Evolutionary conservation across 1,139 yeast genomes (phyloP).

Genomic region (Hyphopichia buzzinii): DNA sequence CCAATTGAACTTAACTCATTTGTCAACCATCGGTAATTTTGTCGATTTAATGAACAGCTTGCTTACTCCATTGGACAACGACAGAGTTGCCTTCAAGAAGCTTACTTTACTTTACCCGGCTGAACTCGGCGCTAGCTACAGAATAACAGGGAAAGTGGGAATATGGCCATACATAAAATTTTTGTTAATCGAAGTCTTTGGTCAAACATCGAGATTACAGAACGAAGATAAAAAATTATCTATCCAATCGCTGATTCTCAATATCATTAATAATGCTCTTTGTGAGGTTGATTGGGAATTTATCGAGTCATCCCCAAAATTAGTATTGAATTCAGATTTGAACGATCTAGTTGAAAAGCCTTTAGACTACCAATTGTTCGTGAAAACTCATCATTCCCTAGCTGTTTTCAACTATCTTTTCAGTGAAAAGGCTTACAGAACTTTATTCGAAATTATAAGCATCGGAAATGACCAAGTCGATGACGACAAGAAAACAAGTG

Average conservation of each 20-base stretch:
- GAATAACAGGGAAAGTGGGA: slow-evolving; percentile 54
- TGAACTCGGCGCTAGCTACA: slow-evolving; percentile 58
- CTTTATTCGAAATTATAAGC: slow-evolving; percentile 52
- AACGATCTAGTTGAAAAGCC: slow-evolving; percentile 29
- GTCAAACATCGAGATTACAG: slow-evolving; percentile 32
- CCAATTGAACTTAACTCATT: slow-evolving; percentile 31
- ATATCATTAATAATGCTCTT: slow-evolving; percentile 53
- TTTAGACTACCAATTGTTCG: slow-evolving; percentile 31
- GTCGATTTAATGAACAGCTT: slow-evolving; percentile 45
- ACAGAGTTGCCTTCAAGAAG: slow-evolving; percentile 33
- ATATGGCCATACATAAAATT: slow-evolving; percentile 81
- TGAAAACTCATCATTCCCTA: slow-evolving; percentile 67
- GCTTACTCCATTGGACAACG: slow-evolving; percentile 22
- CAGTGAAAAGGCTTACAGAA: slow-evolving; percentile 53
- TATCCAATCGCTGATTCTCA: slow-evolving; percentile 54
- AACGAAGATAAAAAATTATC: slow-evolving; percentile 30
- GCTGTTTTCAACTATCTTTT: slow-evolving; percentile 62
- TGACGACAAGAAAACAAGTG: slow-evolving; percentile 25
- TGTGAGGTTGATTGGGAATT: slow-evolving; percentile 63
- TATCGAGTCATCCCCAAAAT: slow-evolving; percentile 38
- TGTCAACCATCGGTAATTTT: slow-evolving; percentile 64
- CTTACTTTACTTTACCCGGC: slow-evolving; percentile 57
- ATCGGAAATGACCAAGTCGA: slow-evolving; percentile 54
- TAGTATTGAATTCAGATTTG: slow-evolving; percentile 48
- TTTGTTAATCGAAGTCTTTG: slow-evolving; percentile 63